These are phyloP conservation scores for Solanum hybrid DNA, from an alignment of 305 asterid species.

Conservation along the genomic window DNA sequence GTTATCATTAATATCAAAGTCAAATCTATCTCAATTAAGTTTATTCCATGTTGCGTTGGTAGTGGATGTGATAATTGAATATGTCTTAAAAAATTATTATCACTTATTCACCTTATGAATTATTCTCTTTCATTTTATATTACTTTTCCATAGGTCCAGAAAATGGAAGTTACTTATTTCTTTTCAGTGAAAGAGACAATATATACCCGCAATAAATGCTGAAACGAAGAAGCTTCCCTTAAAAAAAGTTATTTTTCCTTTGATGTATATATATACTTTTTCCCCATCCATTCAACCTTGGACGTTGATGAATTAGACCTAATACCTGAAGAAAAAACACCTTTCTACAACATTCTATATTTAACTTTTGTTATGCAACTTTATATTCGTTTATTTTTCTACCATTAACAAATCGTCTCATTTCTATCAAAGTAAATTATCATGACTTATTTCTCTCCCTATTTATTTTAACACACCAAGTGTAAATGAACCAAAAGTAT, in stretches of 20 bases:
- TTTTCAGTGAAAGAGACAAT: neutral
- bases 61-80: neutral
- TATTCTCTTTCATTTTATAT: neutral
- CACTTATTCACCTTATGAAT: neutral
- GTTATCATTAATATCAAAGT: neutral
- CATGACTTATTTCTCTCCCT: neutral
- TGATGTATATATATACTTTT: neutral
- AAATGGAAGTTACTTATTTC: neutral
- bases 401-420: neutral
- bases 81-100: no score
- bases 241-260: neutral
- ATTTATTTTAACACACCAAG: no score
- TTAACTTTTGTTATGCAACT: neutral
- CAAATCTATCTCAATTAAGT: neutral
- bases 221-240: neutral
- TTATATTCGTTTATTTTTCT: neutral
- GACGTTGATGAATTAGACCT: neutral
- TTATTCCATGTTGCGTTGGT: neutral
- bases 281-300: neutral
- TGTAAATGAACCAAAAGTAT: no score
- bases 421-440: neutral
- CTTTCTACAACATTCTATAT: neutral
- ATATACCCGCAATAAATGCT: neutral
- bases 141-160: neutral
- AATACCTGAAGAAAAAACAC: neutral